Evolutionary conservation across 148 eudicot species (phyloP), one percentile per base, ranked within the genome.

Genomic region (Spergularia marina): DNA sequence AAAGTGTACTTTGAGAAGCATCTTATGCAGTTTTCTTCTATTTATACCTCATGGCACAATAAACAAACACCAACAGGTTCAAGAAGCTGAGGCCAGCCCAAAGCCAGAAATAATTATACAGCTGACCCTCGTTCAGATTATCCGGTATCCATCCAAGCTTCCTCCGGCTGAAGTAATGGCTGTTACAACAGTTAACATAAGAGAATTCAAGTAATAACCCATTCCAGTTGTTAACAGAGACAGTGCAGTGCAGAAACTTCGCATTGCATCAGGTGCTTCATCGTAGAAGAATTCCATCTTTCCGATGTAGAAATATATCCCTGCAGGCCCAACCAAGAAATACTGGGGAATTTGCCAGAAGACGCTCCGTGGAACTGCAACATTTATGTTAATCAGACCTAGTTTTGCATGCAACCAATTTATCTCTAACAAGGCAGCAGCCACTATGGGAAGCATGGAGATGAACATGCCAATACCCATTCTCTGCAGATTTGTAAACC

Each of bases 281-380:
- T 74, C 76, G 20, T 74, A 61, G 11, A 61, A 61, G 65, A 74
- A 74, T 59, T 74, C 76, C 40, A 74, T 23, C 41, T 60, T 41
- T 20, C 55, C 76, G 25, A 62, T 54, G 25, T 49, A 74, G 7
- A 21, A 34, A 23, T 61, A 74, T 51, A 47, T 21, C 5, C 49
- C 68, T 20, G 68, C 76, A 15, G 36, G n/a, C 13, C 57, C 68
- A 52, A 74, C 40, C 10, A 74, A 14, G 65, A 87, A 86, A 71
- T 86, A 89, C 65, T 87, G 93, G 0, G 93, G 93, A 62, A 89
- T 82, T 68, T 89, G 93, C 94, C 91, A 89, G 41, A 89, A 86
- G 5, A 89, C 80, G 36, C 72, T 78, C 13, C 61, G 58, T 17
- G 80, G 78, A 12, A 70, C 59, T 7, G 67, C 68, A 51, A 59